Evolutionary conservation across 306 rosid species (phyloP).

Genomic region (Trichosanthes cucumerina): DNA sequence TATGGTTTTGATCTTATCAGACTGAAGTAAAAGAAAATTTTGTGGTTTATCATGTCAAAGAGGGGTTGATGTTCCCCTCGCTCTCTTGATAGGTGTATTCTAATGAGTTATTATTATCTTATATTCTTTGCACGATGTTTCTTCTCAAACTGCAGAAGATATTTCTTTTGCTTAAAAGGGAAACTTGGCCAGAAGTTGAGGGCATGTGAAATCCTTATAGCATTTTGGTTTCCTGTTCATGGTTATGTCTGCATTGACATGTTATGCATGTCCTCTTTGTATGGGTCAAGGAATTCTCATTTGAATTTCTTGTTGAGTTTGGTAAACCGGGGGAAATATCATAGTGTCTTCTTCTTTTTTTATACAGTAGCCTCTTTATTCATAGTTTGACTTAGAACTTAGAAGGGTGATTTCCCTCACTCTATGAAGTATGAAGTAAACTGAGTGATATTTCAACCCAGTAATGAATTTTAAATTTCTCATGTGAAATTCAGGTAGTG

Average conservation of each 20-base stretch:
- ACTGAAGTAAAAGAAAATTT: not conserved
- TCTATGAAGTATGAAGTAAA: not conserved
- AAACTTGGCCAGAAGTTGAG: not conserved
- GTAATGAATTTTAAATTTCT: not conserved
- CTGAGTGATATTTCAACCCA: not conserved
- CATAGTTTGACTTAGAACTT: not conserved
- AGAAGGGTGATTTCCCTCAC: not conserved
- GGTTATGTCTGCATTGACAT: not conserved
- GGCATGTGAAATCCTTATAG: not conserved
- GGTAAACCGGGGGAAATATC: not conserved
- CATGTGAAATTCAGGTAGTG: not conserved
- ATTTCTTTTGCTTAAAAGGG: not conserved
- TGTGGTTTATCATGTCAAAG: not conserved
- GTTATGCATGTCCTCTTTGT: not conserved
- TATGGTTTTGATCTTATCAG: conserved; percentile 20
- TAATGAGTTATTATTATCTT: not conserved
- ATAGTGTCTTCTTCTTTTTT: not conserved
- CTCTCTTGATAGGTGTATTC: not conserved
- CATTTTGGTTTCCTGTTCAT: not conserved
- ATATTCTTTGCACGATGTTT: not conserved
- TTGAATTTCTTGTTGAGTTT: not conserved
- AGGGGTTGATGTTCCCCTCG: not conserved
- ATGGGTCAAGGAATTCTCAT: not conserved
- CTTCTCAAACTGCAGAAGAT: not conserved
- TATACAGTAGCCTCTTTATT: not conserved